Percentiles rank a stretch among this genome's conserved stretches.
These are phyloP conservation scores for Ploettnerulaceae sp. DNA, from an alignment of 2,329 filamentous ascomycete genomes.

Conservation along the genomic window DNA sequence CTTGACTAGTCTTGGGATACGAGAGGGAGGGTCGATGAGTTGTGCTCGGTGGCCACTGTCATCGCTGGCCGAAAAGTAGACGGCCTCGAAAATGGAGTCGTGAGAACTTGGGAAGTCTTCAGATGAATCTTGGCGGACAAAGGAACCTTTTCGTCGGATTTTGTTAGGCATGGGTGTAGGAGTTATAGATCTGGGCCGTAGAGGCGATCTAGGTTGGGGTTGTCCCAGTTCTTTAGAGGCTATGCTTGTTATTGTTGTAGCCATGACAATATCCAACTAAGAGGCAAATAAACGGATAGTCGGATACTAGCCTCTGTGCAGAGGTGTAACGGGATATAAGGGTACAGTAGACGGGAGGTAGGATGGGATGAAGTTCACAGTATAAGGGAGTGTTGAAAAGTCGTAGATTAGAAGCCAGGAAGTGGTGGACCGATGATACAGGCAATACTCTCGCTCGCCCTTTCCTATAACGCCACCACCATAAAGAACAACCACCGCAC, in stretches of 20 bases:
- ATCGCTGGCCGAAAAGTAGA: slow-evolving; percentile 34
- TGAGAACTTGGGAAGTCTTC: slow-evolving; percentile 36
- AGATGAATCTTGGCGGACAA: slow-evolving; percentile 35
- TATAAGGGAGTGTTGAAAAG: slow-evolving; percentile 1
- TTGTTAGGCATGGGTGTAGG: slow-evolving; percentile 18
- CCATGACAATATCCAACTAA: slow-evolving; percentile 26
- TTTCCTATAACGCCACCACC: slow-evolving; percentile 30
- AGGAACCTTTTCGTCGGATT: slow-evolving; percentile 33
- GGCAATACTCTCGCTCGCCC: slow-evolving; percentile 13
- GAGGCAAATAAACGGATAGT: slow-evolving; percentile 8
- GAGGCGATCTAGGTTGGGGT: slow-evolving; percentile 17
- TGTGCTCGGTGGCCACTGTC: slow-evolving; percentile 24
- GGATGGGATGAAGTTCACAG: neutral
- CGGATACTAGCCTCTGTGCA: slow-evolving; percentile 8
- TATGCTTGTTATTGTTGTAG: slow-evolving; percentile 15
- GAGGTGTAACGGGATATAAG: slow-evolving; percentile 4
- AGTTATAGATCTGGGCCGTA: slow-evolving; percentile 17
- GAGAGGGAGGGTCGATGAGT: slow-evolving; percentile 12
- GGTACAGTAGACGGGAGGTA: slow-evolving; percentile 4
- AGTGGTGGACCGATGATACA: neutral
- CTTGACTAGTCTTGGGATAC: slow-evolving; percentile 5
- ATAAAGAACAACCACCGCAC: slow-evolving; percentile 16
- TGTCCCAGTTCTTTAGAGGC: slow-evolving; percentile 7
- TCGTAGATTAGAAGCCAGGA: slow-evolving; percentile 6
- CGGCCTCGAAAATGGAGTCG: slow-evolving; percentile 37